A percentile compares a stretch with the other conserved stretches of the same genome.
Conservation (phyloP, 768 basidiomycete species). For the Macrolepiota albuminosa region DNA sequence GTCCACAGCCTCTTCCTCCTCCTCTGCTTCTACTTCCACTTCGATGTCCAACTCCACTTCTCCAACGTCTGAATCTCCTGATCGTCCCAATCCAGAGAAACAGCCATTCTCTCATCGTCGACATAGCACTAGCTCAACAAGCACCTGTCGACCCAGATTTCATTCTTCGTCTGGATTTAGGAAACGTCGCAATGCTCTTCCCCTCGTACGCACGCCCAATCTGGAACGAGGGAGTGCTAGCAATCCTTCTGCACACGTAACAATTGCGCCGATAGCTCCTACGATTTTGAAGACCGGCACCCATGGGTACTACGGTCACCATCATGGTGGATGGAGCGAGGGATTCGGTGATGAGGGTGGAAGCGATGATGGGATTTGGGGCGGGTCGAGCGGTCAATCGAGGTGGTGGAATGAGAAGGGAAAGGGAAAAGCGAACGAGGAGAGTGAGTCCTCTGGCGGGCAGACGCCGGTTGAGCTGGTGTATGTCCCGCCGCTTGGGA, state of each 20-base stretch:
- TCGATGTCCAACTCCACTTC: conserved; percentile 20
- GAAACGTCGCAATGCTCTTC: conserved; percentile 19
- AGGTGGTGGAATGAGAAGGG: conserved; percentile 15
- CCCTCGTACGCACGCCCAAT: conserved; percentile 22
- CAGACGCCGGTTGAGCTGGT: conserved; percentile 62
- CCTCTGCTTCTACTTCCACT: conserved; percentile 28
- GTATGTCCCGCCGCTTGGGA: conserved; percentile 54
- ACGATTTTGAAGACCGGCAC: conserved; percentile 83
- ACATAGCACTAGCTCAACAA: conserved; percentile 17
- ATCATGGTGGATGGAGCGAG: conserved; percentile 38
- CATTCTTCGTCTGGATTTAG: conserved; percentile 17
- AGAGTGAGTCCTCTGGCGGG: conserved; percentile 29
- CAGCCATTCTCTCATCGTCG: conserved; percentile 15
- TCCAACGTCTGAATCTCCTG: conserved; percentile 20
- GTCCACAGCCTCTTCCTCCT: conserved; percentile 39
- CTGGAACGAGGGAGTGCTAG: neutral
- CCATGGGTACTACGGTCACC: conserved; percentile 36
- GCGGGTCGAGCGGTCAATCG: conserved; percentile 10
- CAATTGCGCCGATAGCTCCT: conserved; percentile 47
- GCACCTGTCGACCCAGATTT: conserved; percentile 20
- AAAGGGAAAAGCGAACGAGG: conserved; percentile 15
- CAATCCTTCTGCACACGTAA: conserved; percentile 27
- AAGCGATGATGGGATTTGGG: conserved; percentile 24
- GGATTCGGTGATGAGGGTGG: conserved; percentile 43
- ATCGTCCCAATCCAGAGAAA: conserved; percentile 10